Evolutionary conservation across 1,284 basidiomycete species (phyloP).

Genomic region (Cutaneotrichosporon arboriforme): DNA sequence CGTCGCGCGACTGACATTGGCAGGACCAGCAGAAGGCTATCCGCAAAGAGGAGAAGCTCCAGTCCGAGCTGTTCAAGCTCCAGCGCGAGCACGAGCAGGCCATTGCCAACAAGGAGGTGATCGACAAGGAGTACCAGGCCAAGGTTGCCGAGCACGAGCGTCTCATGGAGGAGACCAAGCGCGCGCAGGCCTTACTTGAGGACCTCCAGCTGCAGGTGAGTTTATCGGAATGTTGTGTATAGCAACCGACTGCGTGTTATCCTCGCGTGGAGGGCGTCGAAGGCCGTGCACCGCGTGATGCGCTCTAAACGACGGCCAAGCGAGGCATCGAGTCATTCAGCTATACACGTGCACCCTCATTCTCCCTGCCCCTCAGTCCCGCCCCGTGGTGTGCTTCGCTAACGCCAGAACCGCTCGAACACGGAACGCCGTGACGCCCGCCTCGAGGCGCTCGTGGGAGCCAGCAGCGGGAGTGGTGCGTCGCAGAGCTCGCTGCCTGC

Average conservation of each 20-base stretch:
- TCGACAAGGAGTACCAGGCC: slow-evolving; percentile 21
- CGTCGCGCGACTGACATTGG: neutral
- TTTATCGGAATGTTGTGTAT: neutral
- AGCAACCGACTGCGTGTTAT: too few species aligned
- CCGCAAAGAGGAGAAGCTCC: slow-evolving; percentile 33
- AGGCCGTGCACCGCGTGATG: too few species aligned
- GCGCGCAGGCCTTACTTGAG: slow-evolving; percentile 29
- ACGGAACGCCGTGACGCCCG: slow-evolving; percentile 5
- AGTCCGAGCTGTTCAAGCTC: slow-evolving; percentile 30
- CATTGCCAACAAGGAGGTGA: slow-evolving; percentile 21
- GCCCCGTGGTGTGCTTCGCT: neutral
- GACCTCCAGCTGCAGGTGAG: slow-evolving; percentile 23
- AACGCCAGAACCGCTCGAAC: neutral
- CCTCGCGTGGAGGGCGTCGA: too few species aligned
- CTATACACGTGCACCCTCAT: too few species aligned
- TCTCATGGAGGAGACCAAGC: slow-evolving; percentile 20
- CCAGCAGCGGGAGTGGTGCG: neutral
- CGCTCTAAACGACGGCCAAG: neutral
- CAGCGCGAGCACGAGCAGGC: slow-evolving; percentile 31
- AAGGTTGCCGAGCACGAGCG: slow-evolving; percentile 25
- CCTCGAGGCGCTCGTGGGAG: slow-evolving; percentile 12
- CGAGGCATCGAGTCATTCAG: too few species aligned
- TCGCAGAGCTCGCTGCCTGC: neutral
- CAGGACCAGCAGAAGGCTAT: slow-evolving; percentile 36
- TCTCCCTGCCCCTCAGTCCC: too few species aligned